A percentile compares a stretch with the other conserved stretches of the same genome.
These are phyloP conservation scores for Suillus hirtellus DNA, from an alignment of 768 basidiomycete species.

Conservation along the genomic window DNA sequence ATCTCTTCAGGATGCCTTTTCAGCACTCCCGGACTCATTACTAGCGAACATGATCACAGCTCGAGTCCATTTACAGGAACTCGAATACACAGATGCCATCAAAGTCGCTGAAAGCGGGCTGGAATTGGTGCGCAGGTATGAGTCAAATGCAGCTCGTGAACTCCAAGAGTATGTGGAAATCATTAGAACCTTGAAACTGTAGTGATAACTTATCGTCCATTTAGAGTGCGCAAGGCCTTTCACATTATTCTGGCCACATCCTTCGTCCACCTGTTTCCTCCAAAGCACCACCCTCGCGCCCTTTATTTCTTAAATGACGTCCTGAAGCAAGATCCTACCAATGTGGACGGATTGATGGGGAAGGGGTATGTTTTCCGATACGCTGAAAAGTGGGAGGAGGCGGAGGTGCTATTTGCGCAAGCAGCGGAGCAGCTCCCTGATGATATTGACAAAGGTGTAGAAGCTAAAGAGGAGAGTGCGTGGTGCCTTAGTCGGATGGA, in stretches of 20 bases:
- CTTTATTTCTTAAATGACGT: constrained; percentile 72
- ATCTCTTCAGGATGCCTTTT: constrained; percentile 52
- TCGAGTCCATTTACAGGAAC: constrained; percentile 63
- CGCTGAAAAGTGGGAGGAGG: constrained; percentile 66
- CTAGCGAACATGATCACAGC: constrained; percentile 67
- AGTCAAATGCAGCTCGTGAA: constrained; percentile 57
- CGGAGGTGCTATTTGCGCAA: constrained; percentile 58
- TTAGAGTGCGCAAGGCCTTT: constrained; percentile 65
- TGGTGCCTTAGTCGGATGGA: constrained; percentile 74
- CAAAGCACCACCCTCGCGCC: constrained; percentile 86
- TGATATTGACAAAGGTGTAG: constrained; percentile 48
- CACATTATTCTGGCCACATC: constrained; percentile 72
- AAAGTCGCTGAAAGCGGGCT: constrained; percentile 73
- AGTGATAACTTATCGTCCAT: constrained; percentile 1
- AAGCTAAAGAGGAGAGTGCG: constrained; percentile 77
- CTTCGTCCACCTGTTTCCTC: constrained; percentile 83
- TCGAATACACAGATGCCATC: constrained; percentile 74
- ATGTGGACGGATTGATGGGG: constrained; percentile 68
- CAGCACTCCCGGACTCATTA: constrained; percentile 52
- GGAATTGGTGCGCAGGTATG: constrained; percentile 50
- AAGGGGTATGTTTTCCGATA: constrained; percentile 73
- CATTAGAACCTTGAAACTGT: neutral
- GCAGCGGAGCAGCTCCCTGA: constrained; percentile 52
- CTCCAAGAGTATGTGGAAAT: constrained; percentile 44
- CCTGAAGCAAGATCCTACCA: constrained; percentile 59